phyloP scores from a whole-genome alignment of 148 eudicot genomes.

The Oxyria digyna region DNA sequence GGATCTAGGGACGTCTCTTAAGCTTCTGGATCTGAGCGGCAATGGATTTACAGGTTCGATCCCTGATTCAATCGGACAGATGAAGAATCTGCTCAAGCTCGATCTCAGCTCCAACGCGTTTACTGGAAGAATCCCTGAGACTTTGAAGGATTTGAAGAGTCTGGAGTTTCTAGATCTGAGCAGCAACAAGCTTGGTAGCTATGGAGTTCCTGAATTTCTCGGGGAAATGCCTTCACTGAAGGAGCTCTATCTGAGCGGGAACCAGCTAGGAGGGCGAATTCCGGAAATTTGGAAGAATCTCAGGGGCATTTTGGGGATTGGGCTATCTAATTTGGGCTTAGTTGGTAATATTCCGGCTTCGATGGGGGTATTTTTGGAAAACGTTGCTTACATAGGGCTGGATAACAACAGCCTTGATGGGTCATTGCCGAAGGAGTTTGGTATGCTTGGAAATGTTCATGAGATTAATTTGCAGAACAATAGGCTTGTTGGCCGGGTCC shows the following conservation, averaged over 20 bases:
- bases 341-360: conserved; percentile 61
- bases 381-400: conserved; percentile 36
- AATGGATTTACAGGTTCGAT: conserved; percentile 39
- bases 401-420: conserved; percentile 67
- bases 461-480: conserved; percentile 71
- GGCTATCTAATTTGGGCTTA: conserved; percentile 50
- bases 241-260: conserved; percentile 71
- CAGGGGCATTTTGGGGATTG: conserved; percentile 49
- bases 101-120: conserved; percentile 48
- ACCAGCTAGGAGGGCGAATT: conserved; percentile 61
- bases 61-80: conserved; percentile 40
- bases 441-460: conserved; percentile 27
- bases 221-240: conserved; percentile 39
- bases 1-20: conserved; percentile 25
- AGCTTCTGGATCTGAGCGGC: conserved; percentile 49
- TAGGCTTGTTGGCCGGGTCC: conserved; percentile 46
- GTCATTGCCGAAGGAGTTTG: conserved; percentile 54
- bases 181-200: conserved; percentile 37
- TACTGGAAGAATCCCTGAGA: conserved; percentile 41
- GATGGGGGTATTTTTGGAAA: conserved; percentile 58
- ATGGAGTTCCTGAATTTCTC: conserved; percentile 52
- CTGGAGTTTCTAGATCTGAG: conserved; percentile 66
- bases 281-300: conserved; percentile 82
- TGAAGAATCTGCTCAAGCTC: conserved; percentile 34
- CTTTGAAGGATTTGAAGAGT: conserved; percentile 26